A percentile compares a stretch with the other conserved stretches of the same genome.
These are phyloP conservation scores for Globisporangium splendens DNA, from an alignment of 352 stramenopile species.

Conservation along the genomic window DNA sequence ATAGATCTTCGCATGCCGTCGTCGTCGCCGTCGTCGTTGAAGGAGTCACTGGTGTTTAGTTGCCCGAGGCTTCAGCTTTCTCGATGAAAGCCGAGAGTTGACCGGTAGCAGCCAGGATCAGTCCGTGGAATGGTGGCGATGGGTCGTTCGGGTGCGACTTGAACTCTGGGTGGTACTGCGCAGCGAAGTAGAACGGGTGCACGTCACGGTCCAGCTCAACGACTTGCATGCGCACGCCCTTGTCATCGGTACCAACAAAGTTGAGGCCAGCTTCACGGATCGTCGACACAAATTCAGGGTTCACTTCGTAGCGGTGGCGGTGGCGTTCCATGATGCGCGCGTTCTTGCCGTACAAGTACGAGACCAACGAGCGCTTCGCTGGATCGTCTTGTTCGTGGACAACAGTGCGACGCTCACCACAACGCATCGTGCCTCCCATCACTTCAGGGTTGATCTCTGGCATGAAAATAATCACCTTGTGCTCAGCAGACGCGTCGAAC, in stretches of 20 bases:
- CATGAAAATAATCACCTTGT: slow-evolving; percentile 99
- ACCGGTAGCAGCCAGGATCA: slow-evolving; percentile 90
- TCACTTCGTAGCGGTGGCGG: slow-evolving; percentile 99
- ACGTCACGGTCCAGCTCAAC: slow-evolving; percentile 92
- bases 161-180: slow-evolving; percentile 99
- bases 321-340: slow-evolving; percentile 94
- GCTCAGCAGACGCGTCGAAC: slow-evolving; percentile 83
- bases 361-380: slow-evolving; percentile 82
- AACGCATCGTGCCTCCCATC: slow-evolving; percentile 99
- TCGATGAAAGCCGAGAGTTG: slow-evolving; percentile 71
- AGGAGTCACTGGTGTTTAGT: slow-evolving; percentile 12
- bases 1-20: slow-evolving; percentile 5
- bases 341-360: slow-evolving; percentile 89
- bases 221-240: slow-evolving; percentile 98
- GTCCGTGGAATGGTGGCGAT: slow-evolving; percentile 96
- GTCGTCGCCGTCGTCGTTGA: background rate
- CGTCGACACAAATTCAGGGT: slow-evolving; percentile 92
- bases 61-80: slow-evolving; percentile 31
- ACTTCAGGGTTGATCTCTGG: slow-evolving; percentile 97
- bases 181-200: slow-evolving; percentile 99
- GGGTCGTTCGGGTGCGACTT: slow-evolving; percentile 95
- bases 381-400: slow-evolving; percentile 87
- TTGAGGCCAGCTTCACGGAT: slow-evolving; percentile 92
- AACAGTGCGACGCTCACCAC: slow-evolving; percentile 94
- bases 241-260: slow-evolving; percentile 98